A percentile compares a stretch with the other conserved stretches of the same genome.
Evolutionary conservation across 2,329 filamentous ascomycete genomes (phyloP).

Genomic region (Aspergillaceae sp.): DNA sequence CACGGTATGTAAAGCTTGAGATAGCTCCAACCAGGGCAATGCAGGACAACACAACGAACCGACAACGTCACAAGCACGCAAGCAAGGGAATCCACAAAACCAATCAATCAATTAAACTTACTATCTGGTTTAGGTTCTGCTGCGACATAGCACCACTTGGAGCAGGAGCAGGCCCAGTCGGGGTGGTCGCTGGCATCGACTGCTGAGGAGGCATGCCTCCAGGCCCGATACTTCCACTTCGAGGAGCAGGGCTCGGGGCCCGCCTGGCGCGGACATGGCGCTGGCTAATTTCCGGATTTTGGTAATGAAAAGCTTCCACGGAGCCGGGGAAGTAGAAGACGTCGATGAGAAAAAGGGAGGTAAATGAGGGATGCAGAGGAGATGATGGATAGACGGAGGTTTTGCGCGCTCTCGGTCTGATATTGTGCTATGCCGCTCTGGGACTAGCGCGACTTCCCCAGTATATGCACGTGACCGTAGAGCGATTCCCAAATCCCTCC

Average conservation of each 20-base stretch:
- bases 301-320: neutral
- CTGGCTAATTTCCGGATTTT: constrained; percentile 1
- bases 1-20: no score
- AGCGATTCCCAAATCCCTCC: neutral
- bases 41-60: neutral
- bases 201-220: constrained; percentile 41
- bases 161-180: constrained; percentile 28
- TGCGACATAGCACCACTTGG: constrained; percentile 55
- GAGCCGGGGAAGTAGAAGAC: neutral
- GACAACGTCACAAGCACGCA: neutral
- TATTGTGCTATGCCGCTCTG: constrained; percentile 9
- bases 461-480: constrained; percentile 6
- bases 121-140: constrained; percentile 91
- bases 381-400: constrained; percentile 1
- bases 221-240: constrained; percentile 42
- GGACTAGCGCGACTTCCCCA: constrained; percentile 2
- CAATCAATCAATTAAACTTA: constrained; percentile 44
- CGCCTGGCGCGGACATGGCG: constrained; percentile 38
- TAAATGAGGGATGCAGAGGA: neutral
- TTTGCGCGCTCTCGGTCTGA: constrained; percentile 13
- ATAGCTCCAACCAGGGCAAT: constrained; percentile 1
- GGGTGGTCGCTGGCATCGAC: constrained; percentile 39
- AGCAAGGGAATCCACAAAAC: constrained; percentile 3
- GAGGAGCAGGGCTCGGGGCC: constrained; percentile 42
- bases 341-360: neutral